Evolutionary conservation across 2,329 filamentous ascomycete species (phyloP).

Genomic region (Ophiocordyceps sinensis): DNA sequence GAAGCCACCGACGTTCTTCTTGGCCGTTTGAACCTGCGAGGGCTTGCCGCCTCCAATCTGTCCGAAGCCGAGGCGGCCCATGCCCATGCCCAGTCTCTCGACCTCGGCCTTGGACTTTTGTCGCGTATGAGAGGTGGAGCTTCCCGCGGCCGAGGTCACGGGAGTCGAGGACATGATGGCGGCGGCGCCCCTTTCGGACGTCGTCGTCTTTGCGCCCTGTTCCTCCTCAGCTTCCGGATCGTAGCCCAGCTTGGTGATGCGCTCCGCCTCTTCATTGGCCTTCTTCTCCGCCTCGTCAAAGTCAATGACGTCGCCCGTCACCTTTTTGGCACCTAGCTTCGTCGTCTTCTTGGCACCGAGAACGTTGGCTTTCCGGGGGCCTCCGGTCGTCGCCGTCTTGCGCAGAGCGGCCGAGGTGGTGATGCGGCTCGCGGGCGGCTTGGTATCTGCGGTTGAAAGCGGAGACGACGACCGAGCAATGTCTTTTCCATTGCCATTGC

Average conservation of each 20-base stretch:
- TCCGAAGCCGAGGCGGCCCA: slow-evolving; percentile 74
- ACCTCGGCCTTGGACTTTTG: slow-evolving; percentile 63
- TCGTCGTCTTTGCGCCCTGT: slow-evolving; percentile 26
- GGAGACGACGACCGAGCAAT: slow-evolving; percentile 71
- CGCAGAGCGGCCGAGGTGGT: slow-evolving; percentile 70
- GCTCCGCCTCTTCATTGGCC: slow-evolving; percentile 92
- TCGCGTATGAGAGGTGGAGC: slow-evolving; percentile 38
- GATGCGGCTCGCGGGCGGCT: slow-evolving; percentile 53
- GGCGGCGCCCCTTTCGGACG: slow-evolving; percentile 41
- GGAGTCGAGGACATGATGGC: slow-evolving; percentile 62
- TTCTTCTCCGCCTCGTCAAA: slow-evolving; percentile 97
- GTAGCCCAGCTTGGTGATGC: slow-evolving; percentile 89
- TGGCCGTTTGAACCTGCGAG: slow-evolving; percentile 34
- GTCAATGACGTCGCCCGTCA: slow-evolving; percentile 66
- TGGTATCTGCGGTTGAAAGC: slow-evolving; percentile 44
- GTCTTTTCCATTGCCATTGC: slow-evolving; percentile 58
- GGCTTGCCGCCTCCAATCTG: slow-evolving; percentile 56
- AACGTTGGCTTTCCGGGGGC: slow-evolving; percentile 71
- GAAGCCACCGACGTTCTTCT: slow-evolving; percentile 74
- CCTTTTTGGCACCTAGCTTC: slow-evolving; percentile 89
- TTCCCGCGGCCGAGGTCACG: slow-evolving; percentile 47
- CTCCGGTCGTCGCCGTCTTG: slow-evolving; percentile 48
- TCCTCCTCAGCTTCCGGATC: slow-evolving; percentile 75
- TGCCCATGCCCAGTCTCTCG: slow-evolving; percentile 80
- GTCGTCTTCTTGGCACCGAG: slow-evolving; percentile 70